phyloP scores from a whole-genome alignment of 495 filamentous ascomycete species.

The Xylaria bambusicola region DNA sequence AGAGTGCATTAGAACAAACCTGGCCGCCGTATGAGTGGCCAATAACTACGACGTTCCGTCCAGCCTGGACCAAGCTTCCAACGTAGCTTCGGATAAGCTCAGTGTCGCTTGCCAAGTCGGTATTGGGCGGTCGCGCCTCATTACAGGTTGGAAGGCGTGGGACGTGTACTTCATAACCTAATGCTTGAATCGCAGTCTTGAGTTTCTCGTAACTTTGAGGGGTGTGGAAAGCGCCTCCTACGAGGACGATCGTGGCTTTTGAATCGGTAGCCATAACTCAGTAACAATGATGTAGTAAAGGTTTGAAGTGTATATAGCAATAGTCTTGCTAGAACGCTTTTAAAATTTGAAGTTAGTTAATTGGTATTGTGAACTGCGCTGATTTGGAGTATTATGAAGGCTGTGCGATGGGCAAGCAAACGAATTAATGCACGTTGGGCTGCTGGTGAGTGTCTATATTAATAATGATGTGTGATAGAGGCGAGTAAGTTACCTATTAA shows the following conservation, averaged over 20 bases:
- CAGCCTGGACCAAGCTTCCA: conserved; percentile 24
- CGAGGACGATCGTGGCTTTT: conserved; percentile 19
- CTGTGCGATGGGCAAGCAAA: too few relatives aligned
- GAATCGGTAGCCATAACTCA: too few relatives aligned
- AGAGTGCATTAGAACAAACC: conserved; percentile 31
- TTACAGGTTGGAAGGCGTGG: conserved; percentile 31
- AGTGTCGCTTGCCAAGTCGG: conserved; percentile 36
- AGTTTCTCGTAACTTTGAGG: conserved; percentile 31
- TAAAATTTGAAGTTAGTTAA: too few relatives aligned
- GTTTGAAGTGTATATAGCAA: too few relatives aligned
- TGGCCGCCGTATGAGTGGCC: conserved; percentile 35
- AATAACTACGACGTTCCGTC: conserved; percentile 25
- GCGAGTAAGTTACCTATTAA: too few relatives aligned
- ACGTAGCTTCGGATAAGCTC: conserved; percentile 24
- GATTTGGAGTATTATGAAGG: too few relatives aligned
- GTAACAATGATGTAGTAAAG: too few relatives aligned
- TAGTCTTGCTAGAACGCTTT: too few relatives aligned
- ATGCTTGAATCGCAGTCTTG: conserved; percentile 24
- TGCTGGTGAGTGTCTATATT: too few relatives aligned
- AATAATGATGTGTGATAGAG: too few relatives aligned
- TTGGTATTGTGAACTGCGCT: too few relatives aligned
- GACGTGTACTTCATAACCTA: conserved; percentile 32
- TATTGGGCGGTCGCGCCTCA: not conserved
- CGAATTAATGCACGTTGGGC: too few relatives aligned
- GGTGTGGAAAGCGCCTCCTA: conserved; percentile 31